Evolutionary conservation across 2,329 filamentous ascomycete species (phyloP), one percentile per base, ranked within the genome.

Genomic region (Metarhizium album): DNA sequence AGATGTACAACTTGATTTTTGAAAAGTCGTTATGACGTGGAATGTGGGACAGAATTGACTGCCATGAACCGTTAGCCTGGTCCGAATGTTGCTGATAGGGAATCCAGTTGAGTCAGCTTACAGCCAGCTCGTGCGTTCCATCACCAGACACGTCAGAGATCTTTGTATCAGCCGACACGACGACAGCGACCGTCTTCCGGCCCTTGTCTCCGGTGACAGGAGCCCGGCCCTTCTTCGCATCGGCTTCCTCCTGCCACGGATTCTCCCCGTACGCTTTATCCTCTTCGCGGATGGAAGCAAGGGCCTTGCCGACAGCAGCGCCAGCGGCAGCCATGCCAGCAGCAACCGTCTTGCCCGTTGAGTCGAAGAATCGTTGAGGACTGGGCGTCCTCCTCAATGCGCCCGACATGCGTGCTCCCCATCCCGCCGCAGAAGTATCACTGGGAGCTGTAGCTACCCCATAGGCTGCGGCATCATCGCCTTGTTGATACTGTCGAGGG

Each of bases 41-140:
- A 47, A 97, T 86, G 65, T 95, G 86, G 42, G 90, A 94, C 51
- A 97, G 77, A 58, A 97, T 87, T 27, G 86, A 89, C 86, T 90
- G 46, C 58, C 18, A 55, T 40, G 5, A 22, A 27, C 49, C 2
- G 37, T 49, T 42, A 54, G 51, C 23, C 49, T 31, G 57, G 42
- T 57, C 56, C 50, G 55, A 47, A 45, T 31, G 6, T 29, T 45
- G 3, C 6, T 16, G 11, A 2, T 14, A 22, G 16, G 18, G 13
- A 3, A 29, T 11, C 13, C 18, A 24, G 13, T 9, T 13, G n/a
- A 18, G 13, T 24, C 14, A 24, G 73, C 86, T 69, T 80, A 95
- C 90, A 49, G 87, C 88, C 68, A 94, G 87, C 64, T 94, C 87
- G 55, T 86, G 80, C 60, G 83, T 72, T 53, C 73, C 69, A 62